Percentiles rank a stretch among this genome's conserved stretches.
Evolutionary conservation across 2,329 filamentous ascomycete genomes (phyloP).

Genomic region (Cladosporium oxysporum): DNA sequence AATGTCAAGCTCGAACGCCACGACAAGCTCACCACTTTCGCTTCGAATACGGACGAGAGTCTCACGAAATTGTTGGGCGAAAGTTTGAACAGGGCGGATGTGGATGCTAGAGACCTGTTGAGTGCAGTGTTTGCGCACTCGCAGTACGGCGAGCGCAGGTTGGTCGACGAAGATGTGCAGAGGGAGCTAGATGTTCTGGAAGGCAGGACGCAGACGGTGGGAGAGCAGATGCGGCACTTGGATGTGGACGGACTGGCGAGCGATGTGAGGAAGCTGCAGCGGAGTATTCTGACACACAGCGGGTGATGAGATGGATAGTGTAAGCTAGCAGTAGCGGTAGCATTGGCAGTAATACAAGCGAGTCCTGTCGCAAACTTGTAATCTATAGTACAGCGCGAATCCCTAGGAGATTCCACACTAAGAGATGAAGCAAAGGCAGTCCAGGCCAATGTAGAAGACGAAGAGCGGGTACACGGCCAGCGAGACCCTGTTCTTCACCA

Average conservation of each 20-base stretch:
- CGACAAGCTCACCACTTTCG: slow-evolving; percentile 39
- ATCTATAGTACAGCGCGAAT: slow-evolving; percentile 11
- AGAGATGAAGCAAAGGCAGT: slow-evolving; percentile 96
- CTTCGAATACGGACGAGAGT: slow-evolving; percentile 34
- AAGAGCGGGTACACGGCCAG: slow-evolving; percentile 94
- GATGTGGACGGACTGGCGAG: slow-evolving; percentile 31
- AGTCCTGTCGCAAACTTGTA: neutral
- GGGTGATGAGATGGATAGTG: neutral
- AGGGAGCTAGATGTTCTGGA: slow-evolving; percentile 40
- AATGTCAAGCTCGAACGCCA: slow-evolving; percentile 36
- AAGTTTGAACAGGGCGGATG: slow-evolving; percentile 40
- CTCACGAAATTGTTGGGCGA: slow-evolving; percentile 40
- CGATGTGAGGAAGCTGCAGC: slow-evolving; percentile 27
- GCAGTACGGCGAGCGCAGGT: slow-evolving; percentile 23
- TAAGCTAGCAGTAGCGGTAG: neutral
- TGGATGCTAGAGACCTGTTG: slow-evolving; percentile 40
- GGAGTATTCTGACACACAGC: neutral
- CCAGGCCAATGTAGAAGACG: slow-evolving; percentile 90
- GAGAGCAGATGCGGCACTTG: slow-evolving; percentile 40
- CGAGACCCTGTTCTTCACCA: slow-evolving; percentile 90
- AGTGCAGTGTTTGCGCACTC: slow-evolving; percentile 42
- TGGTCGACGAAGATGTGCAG: slow-evolving; percentile 31
- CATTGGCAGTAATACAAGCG: slow-evolving; percentile 3
- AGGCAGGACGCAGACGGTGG: slow-evolving; percentile 39
- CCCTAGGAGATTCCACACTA: slow-evolving; percentile 44